phyloP scores from a whole-genome alignment of 2,329 filamentous ascomycete species.

The Periconia macrospinosa region DNA sequence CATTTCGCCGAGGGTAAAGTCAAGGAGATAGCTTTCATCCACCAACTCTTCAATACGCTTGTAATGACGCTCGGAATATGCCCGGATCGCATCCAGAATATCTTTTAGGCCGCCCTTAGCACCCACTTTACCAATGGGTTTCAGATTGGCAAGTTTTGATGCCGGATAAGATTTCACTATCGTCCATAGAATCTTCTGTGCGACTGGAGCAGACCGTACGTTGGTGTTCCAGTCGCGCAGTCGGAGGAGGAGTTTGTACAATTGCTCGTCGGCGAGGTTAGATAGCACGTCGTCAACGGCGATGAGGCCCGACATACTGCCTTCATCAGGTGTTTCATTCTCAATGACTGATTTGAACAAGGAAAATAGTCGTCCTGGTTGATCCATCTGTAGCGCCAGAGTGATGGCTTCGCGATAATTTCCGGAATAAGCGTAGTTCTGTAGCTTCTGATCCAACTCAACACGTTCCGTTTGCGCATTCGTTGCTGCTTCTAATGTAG shows the following conservation, averaged over 20 bases:
- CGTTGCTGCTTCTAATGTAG: constrained; percentile 74
- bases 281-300: constrained; percentile 81
- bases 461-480: constrained; percentile 76
- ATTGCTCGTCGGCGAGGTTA: constrained; percentile 79
- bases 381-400: constrained; percentile 88
- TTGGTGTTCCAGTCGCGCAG: constrained; percentile 98
- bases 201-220: constrained; percentile 78
- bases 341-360: constrained; percentile 82
- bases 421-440: constrained; percentile 86
- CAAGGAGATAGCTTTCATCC: constrained; percentile 91
- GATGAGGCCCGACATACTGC: constrained; percentile 64
- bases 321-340: constrained; percentile 60
- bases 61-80: constrained; percentile 93
- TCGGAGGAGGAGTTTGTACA: constrained; percentile 78
- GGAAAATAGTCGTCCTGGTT: constrained; percentile 81
- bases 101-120: constrained; percentile 64
- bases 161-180: constrained; percentile 81
- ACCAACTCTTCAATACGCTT: constrained; percentile 84
- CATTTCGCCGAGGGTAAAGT: constrained; percentile 94
- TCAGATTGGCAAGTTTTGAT: constrained; percentile 71
- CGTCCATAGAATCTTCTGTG: constrained; percentile 81
- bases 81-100: constrained; percentile 80
- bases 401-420: constrained; percentile 93
- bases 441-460: constrained; percentile 90
- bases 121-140: constrained; percentile 33